A percentile compares a stretch with the other conserved stretches of the same genome.
phyloP scores from a whole-genome alignment of 257 asterid genomes.

The Scutellaria baicalensis region DNA sequence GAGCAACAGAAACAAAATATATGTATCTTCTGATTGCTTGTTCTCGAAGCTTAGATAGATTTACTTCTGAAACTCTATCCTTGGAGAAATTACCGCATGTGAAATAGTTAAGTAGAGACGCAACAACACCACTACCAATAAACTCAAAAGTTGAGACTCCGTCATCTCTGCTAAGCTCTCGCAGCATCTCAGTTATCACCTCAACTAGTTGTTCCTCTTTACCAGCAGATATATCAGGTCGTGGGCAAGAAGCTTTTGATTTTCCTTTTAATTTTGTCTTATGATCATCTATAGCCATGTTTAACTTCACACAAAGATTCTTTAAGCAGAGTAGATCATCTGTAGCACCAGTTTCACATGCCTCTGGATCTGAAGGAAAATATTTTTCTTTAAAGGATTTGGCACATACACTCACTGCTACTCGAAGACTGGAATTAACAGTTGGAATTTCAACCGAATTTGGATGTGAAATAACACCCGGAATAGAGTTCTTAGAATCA shows the following conservation, averaged over 20 bases:
- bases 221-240: conserved; percentile 44
- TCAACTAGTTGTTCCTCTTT: conserved; percentile 66
- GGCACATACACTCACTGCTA: conserved; percentile 73
- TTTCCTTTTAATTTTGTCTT: conserved; percentile 74
- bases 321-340: conserved; percentile 83
- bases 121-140: conserved; percentile 90
- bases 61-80: conserved; percentile 64
- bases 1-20: conserved; percentile 76
- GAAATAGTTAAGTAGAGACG: conserved; percentile 75
- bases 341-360: conserved; percentile 59
- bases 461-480: conserved; percentile 43
- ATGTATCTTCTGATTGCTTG: conserved; percentile 83
- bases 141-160: conserved; percentile 98
- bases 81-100: conserved; percentile 83
- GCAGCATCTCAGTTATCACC: conserved; percentile 69
- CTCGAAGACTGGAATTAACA: conserved; percentile 53
- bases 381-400: conserved; percentile 82
- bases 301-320: conserved; percentile 78
- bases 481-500: conserved; percentile 41
- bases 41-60: conserved; percentile 65
- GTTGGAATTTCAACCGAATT: conserved; percentile 51
- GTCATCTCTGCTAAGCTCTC: conserved; percentile 86
- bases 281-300: conserved; percentile 51
- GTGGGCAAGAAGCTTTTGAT: conserved; percentile 58
- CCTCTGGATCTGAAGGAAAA: conserved; percentile 68